A percentile compares a stretch with the other conserved stretches of the same genome.
phyloP scores from a whole-genome alignment of 805 yeast genomes.

The Zygosaccharomyces siamensis region DNA sequence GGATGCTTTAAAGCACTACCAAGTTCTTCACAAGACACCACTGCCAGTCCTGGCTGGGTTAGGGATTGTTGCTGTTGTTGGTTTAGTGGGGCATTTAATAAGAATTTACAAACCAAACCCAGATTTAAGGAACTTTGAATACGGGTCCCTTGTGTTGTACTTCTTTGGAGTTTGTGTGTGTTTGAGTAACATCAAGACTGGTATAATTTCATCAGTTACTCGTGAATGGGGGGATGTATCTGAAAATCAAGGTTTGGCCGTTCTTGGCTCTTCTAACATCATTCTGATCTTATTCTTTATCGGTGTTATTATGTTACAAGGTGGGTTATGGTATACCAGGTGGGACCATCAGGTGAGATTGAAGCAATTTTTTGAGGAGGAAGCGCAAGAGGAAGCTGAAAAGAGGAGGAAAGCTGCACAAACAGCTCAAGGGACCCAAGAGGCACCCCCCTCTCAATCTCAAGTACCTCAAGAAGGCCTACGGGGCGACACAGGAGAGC shows the following conservation, averaged over 20 bases:
- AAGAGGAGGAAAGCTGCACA: constrained; percentile 4
- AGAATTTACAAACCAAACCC: constrained; percentile 85
- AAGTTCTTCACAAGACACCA: constrained; percentile 66
- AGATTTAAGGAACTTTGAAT: constrained; percentile 83
- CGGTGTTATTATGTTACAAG: constrained; percentile 82
- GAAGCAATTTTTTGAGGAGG: constrained; percentile 32
- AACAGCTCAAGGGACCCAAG: constrained; percentile 10
- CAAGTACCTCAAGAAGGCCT: constrained; percentile 1
- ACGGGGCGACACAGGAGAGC: constrained; percentile 7
- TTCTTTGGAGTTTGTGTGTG: constrained; percentile 74
- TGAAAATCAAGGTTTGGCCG: constrained; percentile 78
- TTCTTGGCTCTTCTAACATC: constrained; percentile 83
- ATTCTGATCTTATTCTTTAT: constrained; percentile 64
- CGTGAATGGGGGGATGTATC: constrained; percentile 95
- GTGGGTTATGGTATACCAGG: constrained; percentile 83
- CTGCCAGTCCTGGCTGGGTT: constrained; percentile 38
- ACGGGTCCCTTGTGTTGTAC: constrained; percentile 71
- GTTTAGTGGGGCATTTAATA: constrained; percentile 65
- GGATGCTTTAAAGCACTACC: constrained; percentile 67
- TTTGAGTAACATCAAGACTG: constrained; percentile 79
- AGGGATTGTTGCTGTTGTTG: constrained; percentile 61
- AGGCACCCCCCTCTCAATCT: constrained; percentile 1
- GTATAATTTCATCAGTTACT: constrained; percentile 59
- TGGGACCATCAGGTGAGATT: constrained; percentile 46
- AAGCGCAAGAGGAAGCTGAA: constrained; percentile 21